Evolutionary conservation across 169 alveolate species (phyloP), one percentile per base, ranked within the genome.

Genomic region (Eimeria zaria): DNA sequence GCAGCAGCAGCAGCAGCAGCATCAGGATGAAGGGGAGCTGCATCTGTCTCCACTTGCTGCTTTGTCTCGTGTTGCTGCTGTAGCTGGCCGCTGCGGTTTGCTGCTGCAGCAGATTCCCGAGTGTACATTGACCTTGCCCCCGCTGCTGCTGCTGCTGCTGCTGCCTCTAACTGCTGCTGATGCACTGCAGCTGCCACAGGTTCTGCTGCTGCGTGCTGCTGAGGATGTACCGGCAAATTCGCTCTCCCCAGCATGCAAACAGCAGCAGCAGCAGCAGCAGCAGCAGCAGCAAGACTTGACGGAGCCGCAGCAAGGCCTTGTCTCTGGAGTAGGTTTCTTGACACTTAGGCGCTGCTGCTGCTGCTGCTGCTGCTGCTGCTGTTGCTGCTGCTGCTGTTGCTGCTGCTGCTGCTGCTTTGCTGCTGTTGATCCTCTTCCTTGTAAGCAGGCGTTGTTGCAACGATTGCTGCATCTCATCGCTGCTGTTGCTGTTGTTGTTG

Each of bases 1-100:
- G 91, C 91, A 83, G 91, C 89, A 80, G 89, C 60, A 48, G 89
- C 76, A 55, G 78, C 73, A 83, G 91, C 78, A 83, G 91, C 78
- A 83, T 30, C 78, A 48, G 33, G 39, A 33, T 27, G 5, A 4
- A 71, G 20, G 2, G 46, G 27, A 36, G 53, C 60, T 2, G 78
- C 78, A 55, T 33, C 36, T 16, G 78, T 46, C 39, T 24, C 91
- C 76, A 7, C 67, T 44, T 84, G 78, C 46, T 33, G 91, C 78
- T 20, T 60, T 84, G 6, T 84, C 91, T 30, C 78, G 91, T 33
- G 91, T 84, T 84, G 91, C 91, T n/a, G 51, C 76, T 30, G 7
- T 55, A 22, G 36, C 36, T 14, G 44, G n/a, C 3, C 76, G 24
- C 22, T 84, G 91, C 16, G 91, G 55, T 14, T 1, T 3, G 73